Conservation (phyloP, 441 rosid species). For the Erodium trifolium region DNA sequence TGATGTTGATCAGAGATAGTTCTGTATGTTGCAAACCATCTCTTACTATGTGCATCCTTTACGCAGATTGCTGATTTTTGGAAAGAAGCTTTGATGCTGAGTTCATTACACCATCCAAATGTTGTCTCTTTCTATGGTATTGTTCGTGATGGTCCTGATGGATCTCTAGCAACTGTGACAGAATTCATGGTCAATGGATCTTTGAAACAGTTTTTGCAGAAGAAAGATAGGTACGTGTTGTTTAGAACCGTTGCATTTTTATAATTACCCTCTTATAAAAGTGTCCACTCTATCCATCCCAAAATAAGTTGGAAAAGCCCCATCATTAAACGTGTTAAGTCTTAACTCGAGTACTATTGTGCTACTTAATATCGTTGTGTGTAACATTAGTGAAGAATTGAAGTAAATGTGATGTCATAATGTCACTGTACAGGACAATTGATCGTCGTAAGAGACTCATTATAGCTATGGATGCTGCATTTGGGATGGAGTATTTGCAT, state of each 20-base stretch:
- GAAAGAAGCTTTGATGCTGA: constrained; percentile 88
- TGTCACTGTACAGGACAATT: constrained; percentile 48
- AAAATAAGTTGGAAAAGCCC: not conserved
- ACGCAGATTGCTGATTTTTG: constrained; percentile 92
- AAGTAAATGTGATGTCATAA: constrained; percentile 5
- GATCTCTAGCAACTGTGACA: constrained; percentile 31
- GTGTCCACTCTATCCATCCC: not conserved
- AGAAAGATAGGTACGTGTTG: constrained; percentile 75
- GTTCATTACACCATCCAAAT: constrained; percentile 97
- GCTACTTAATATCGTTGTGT: not conserved
- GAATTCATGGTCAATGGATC: constrained; percentile 99
- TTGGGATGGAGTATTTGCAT: constrained; percentile 98
- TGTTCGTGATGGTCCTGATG: constrained; percentile 92
- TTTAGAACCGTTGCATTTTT: constrained; percentile 8
- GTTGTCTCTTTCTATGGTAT: constrained; percentile 97
- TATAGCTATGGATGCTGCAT: constrained; percentile 96
- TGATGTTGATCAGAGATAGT: not conserved
- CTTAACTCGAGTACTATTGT: not conserved
- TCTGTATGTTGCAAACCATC: not conserved
- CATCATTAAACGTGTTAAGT: not conserved
- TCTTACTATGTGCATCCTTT: constrained; percentile 15
- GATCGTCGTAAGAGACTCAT: constrained; percentile 99
- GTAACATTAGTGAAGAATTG: not conserved
- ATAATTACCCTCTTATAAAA: not conserved
- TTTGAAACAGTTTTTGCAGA: constrained; percentile 91